Evolutionary conservation across 768 basidiomycete genomes (phyloP), one percentile per base, ranked within the genome.

Genomic region (Mrakia gelida): DNA sequence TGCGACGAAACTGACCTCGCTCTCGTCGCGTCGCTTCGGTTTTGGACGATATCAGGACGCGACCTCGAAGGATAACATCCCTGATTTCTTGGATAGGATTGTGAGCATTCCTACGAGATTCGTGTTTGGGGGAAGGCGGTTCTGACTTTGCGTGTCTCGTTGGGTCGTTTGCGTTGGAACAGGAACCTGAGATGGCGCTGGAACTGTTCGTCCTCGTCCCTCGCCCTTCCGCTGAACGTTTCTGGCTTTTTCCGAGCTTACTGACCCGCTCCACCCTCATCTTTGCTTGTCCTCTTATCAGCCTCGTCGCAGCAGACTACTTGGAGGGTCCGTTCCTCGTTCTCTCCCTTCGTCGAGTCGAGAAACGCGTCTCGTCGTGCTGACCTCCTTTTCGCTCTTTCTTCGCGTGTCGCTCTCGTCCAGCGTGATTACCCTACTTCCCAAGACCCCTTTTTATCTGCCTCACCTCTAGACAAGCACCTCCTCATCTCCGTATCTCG

Each of bases 71-170:
- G 93, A 94, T 81, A 92, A 94, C 71, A 86, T 92, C 30, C 93
- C 94, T 5, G 94, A 97, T 81, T 91, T 94, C 80, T 84, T 88
- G 80, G 93, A 95, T 80, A 88, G 95, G 28, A 88, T 98, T 72
- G 90, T 75, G 43, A 45, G 45, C 45, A 26, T 67, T 34, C 28
- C 30, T 49, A 13, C 8, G 28, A 52, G 45, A 52, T 28, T 21
- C 2, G 21, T 8, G 8, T 38, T 38, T 38, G 8, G 3, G n/a
- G 38, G 4, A 38, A 38, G 38, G 38, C 8, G 38, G 38, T 38
- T 38, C 38, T 38, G 38, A 38, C 38, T 13, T 18, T 63, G 56
- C 21, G 0, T 18, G 13, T 26, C 4, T 18, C 30, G 2, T 28
- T 34, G n/a, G n/a, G n/a, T n/a, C 13, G 70, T 15, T 5, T 67